phyloP scores from a whole-genome alignment of 1,284 basidiomycete genomes.

The Malassezia obtusa region DNA sequence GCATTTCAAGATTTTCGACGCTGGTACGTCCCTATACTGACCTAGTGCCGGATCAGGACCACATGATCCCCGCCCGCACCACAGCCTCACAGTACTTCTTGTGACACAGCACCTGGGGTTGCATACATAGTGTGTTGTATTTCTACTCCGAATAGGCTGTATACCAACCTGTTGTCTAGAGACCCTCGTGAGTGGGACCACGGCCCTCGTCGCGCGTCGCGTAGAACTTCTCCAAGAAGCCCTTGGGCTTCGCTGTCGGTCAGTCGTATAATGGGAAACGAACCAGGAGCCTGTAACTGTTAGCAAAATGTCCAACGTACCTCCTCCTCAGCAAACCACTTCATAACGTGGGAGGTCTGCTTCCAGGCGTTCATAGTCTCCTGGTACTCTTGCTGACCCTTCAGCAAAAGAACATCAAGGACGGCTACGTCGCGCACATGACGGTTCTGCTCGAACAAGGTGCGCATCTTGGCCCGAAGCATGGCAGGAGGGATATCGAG shows the following conservation, averaged over 20 bases:
- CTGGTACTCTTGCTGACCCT: constrained; percentile 80
- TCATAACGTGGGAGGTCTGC: constrained; percentile 54
- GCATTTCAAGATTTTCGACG: constrained; percentile 51
- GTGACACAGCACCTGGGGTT: constrained; percentile 3
- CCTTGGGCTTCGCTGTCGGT: constrained; percentile 48
- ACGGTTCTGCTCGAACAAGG: constrained; percentile 77
- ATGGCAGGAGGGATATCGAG: constrained; percentile 72
- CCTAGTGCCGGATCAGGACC: constrained; percentile 31
- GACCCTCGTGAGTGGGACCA: constrained; percentile 21
- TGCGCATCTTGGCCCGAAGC: constrained; percentile 71
- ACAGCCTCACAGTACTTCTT: constrained; percentile 28
- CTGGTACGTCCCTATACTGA: constrained; percentile 24
- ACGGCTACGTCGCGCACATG: constrained; percentile 71
- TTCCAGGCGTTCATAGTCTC: constrained; percentile 90
- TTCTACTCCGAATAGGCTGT: constrained; percentile 5
- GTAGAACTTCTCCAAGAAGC: constrained; percentile 75
- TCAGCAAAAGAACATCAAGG: constrained; percentile 78
- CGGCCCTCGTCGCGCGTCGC: constrained; percentile 51
- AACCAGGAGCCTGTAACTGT: constrained; percentile 22
- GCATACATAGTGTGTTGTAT: constrained; percentile 8
- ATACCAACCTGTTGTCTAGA: constrained; percentile 7
- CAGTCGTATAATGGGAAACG: constrained; percentile 33
- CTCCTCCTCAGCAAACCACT: constrained; percentile 51
- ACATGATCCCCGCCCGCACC: constrained; percentile 22
- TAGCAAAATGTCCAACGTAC: not conserved